Evolutionary conservation across 352 stramenopile species (phyloP), one percentile per base, ranked within the genome.

Genomic region (Phytophthora hibernalis): DNA sequence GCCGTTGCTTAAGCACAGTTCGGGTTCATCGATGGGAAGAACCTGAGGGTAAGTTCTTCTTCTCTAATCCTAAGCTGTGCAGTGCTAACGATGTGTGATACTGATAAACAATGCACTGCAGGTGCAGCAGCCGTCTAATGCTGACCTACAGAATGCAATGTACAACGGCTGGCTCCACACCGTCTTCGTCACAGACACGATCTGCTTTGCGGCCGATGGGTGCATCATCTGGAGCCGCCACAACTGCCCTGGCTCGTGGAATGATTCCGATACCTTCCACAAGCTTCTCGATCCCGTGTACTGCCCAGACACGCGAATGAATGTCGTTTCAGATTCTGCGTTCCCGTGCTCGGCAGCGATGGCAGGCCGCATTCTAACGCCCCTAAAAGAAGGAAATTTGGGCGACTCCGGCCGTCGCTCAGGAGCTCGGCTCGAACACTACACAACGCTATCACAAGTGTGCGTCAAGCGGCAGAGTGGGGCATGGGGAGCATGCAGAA

Each of bases 161-260:
- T n/a, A n/a, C n/a, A n/a, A n/a, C n/a, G n/a, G n/a, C n/a, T n/a
- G n/a, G n/a, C n/a, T n/a, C n/a, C n/a, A n/a, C n/a, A n/a, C 9
- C 6, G 45, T 38, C 61, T 62, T 71, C 65, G 13, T 45, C 1
- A 33, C 49, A 45, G 16, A 51, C 61, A 33, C 40, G 3, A 33
- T 53, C 24, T 66, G 49, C 55, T 71, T 35, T 33, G 33, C 35
- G 20, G 44, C 12, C 18, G 45, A 37, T 45, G 67, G 47, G 13
- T 44, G 28, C 53, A 51, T 15, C 40, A 64, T 38, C 22, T 49
- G 30, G 53, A 40, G 20, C 28, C 54, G 13, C 35, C 67, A 58
- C 61, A 63, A 33, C n/a, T n/a, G n/a, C n/a, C n/a, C n/a, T n/a
- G n/a, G n/a, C n/a, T n/a, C n/a, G n/a, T n/a, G n/a, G n/a, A n/a